phyloP scores from a whole-genome alignment of 1,139 yeast genomes.

The Hansenula sp. region DNA sequence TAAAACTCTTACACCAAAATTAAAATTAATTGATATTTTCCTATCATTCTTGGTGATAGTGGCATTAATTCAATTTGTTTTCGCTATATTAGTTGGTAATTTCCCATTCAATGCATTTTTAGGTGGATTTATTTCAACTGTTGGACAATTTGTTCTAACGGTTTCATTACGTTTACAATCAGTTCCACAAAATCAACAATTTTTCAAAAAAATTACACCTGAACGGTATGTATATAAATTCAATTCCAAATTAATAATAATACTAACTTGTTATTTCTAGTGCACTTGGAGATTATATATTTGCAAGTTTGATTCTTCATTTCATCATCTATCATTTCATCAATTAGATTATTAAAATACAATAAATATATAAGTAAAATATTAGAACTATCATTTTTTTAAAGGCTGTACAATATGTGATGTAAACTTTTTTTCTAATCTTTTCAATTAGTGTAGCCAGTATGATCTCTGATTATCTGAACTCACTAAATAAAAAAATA shows the following conservation, averaged over 20 bases:
- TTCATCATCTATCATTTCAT: conserved; percentile 89
- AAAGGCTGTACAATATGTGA: too few relatives aligned
- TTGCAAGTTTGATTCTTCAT: conserved; percentile 86
- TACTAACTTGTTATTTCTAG: conserved; percentile 24
- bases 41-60: conserved; percentile 67
- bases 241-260: too few relatives aligned
- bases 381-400: too few relatives aligned
- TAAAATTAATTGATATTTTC: conserved; percentile 73
- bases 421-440: too few relatives aligned
- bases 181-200: conserved; percentile 32
- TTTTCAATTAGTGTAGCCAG: too few relatives aligned
- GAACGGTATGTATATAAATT: conserved; percentile 36
- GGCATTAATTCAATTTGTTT: conserved; percentile 75
- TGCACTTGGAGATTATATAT: conserved; percentile 83
- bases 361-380: too few relatives aligned
- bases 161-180: conserved; percentile 76
- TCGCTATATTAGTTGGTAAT: conserved; percentile 74
- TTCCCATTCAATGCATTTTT: conserved; percentile 97
- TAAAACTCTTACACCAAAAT: conserved; percentile 27
- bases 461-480: too few relatives aligned
- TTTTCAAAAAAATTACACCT: conserved; percentile 54
- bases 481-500: too few relatives aligned
- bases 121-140: conserved; percentile 89
- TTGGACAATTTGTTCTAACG: conserved; percentile 91
- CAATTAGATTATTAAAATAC: conserved; percentile 49